A percentile compares a stretch with the other conserved stretches of the same genome.
phyloP scores from a whole-genome alignment of 1,139 yeast genomes.

The Candida anutae region DNA sequence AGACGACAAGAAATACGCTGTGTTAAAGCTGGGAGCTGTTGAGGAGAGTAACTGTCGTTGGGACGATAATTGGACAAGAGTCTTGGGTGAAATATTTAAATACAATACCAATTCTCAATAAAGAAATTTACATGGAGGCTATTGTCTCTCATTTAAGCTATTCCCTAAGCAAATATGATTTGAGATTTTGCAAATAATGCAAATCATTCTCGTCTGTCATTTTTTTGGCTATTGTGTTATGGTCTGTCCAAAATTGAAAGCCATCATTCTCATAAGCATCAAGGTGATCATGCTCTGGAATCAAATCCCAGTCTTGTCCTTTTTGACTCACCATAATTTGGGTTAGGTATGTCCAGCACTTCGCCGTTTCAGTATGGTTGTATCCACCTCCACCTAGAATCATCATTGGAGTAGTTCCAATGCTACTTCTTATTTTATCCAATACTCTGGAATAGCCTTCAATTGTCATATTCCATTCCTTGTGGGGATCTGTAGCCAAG shows the following conservation, averaged over 20 bases:
- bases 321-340: slow-evolving; percentile 18
- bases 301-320: slow-evolving; percentile 21
- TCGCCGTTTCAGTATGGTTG: slow-evolving; percentile 52
- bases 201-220: slow-evolving; percentile 35
- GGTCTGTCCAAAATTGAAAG: slow-evolving; percentile 43
- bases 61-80: slow-evolving; percentile 63
- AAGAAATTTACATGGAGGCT: background rate
- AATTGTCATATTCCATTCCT: slow-evolving; percentile 64
- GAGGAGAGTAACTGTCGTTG: slow-evolving; percentile 61
- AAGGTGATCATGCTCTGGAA: slow-evolving; percentile 46
- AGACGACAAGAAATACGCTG: slow-evolving; percentile 22
- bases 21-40: slow-evolving; percentile 60
- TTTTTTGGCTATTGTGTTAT: slow-evolving; percentile 17
- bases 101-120: background rate
- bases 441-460: slow-evolving; percentile 39
- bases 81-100: slow-evolving; percentile 14
- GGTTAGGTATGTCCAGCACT: slow-evolving; percentile 58
- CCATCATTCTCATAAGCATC: slow-evolving; percentile 42
- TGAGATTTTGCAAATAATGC: slow-evolving; percentile 12
- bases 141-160: too few species aligned
- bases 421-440: slow-evolving; percentile 16
- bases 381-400: slow-evolving; percentile 79
- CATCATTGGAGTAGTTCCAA: slow-evolving; percentile 27
- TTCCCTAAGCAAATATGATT: too few species aligned
- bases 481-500: slow-evolving; percentile 42